Base-by-base conservation (phyloP, 164 flowering plant genomes). In the Vitis riparia region DNA sequence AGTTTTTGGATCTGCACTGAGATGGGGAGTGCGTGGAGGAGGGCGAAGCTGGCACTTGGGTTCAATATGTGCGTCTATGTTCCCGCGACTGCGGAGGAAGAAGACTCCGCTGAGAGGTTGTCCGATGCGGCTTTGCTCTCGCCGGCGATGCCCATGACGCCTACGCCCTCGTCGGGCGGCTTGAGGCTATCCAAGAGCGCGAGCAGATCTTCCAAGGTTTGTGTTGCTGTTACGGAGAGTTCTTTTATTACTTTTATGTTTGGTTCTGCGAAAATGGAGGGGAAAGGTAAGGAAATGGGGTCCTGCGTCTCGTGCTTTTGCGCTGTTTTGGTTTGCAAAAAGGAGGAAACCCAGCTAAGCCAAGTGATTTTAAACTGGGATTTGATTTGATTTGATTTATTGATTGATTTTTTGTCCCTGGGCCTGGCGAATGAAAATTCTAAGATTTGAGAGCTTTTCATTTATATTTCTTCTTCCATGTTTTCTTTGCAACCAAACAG, bases 141-240 rank as follows among this genome's bases (percentile, higher is more conserved):
- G 10, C 83, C 78, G 16, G 44, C 61, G 3, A 68, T 71, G 62
- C 78, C 79, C 1, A 63, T 53, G 73, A 71, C 78, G 27, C 82
- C 78, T 13, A 71, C 59, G 12, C 71, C 82, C 1, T 56, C 82
- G 51, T 79, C 85, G 27, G 67, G 72, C 15, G 77, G 76, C 27
- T 71, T 76, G 10, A 76, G 68, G 71, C 63, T 86, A 67, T 77
- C 89, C 11, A 89, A 59, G 64, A 83, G 80, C 59, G 66, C 78
- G 14, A 86, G 87, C 81, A 87, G 85, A 81, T 86, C 91, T 0
- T 89, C 94, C 14, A 89, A 89, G 91, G 94, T 89, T 67, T 71
- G 78, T 60, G 1, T 66, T 16, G 51, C 3, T 16, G 37, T 68
- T 37, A 37, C 7, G 44, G 44, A 37, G 44, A 37, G 44, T 11